Evolutionary conservation across 305 asterid genomes (phyloP).

Genomic region (Salvia sclarea): DNA sequence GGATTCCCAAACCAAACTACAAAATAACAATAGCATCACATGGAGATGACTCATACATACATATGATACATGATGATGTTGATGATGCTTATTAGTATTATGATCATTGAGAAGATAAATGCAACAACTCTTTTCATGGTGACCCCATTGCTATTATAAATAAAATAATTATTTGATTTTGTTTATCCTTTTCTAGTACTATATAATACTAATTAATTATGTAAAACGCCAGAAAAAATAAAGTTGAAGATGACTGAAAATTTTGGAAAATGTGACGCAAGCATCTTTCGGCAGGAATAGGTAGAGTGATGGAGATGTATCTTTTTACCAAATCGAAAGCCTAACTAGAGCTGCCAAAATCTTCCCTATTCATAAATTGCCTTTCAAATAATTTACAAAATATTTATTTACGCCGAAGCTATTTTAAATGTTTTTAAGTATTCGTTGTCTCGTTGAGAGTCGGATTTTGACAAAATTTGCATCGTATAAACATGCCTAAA

Average conservation of each 20-base stretch:
- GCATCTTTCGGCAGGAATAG: constrained; percentile 38
- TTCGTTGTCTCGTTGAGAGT: no score
- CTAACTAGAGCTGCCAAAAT: constrained; percentile 35
- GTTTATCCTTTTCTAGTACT: neutral
- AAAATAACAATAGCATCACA: constrained; percentile 44
- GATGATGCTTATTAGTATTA: constrained; percentile 27
- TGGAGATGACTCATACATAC: constrained; percentile 45
- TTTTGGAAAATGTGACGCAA: constrained; percentile 34
- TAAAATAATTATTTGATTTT: constrained; percentile 18
- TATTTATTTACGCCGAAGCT: no score
- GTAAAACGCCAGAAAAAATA: constrained; percentile 37
- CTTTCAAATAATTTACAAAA: neutral
- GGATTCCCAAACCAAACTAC: constrained; percentile 38
- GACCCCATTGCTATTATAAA: constrained; percentile 23
- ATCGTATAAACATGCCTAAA: no score
- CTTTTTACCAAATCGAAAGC: constrained; percentile 49
- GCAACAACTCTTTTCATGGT: constrained; percentile 5
- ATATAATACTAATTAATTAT: constrained; percentile 12
- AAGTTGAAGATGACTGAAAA: constrained; percentile 32
- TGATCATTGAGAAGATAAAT: constrained; percentile 38
- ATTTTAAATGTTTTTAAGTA: no score
- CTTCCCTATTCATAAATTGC: neutral
- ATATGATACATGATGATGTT: neutral
- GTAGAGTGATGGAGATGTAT: constrained; percentile 33
- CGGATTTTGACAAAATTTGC: no score